phyloP scores from a whole-genome alignment of 2,329 filamentous ascomycete genomes.

The Plenodomus biglobosus region DNA sequence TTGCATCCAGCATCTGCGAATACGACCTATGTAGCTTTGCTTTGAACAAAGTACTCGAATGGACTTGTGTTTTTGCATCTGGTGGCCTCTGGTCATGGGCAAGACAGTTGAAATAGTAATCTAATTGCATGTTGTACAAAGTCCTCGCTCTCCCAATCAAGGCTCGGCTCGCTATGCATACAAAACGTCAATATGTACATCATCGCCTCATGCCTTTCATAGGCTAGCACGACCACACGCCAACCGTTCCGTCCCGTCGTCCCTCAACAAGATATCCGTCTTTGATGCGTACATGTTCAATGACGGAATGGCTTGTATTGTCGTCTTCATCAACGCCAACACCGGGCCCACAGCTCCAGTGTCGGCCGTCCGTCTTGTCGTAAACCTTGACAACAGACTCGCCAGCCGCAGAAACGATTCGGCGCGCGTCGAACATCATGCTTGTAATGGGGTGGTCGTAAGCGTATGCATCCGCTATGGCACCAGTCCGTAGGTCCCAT shows the following conservation, averaged over 20 bases:
- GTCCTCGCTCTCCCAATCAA: conserved; percentile 11
- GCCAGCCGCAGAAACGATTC: conserved; percentile 86
- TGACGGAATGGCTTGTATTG: conserved; percentile 55
- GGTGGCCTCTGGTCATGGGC: too few species aligned
- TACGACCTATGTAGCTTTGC: too few species aligned
- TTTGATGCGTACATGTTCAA: conserved; percentile 86
- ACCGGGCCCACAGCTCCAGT: conserved; percentile 95
- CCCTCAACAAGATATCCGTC: conserved; percentile 95
- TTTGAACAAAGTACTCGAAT: too few species aligned
- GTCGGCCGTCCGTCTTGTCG: conserved; percentile 91
- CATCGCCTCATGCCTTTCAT: neutral
- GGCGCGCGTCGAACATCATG: conserved; percentile 94
- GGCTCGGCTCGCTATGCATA: conserved; percentile 13
- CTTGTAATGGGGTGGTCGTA: conserved; percentile 89
- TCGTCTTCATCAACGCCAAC: conserved; percentile 66
- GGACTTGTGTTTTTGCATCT: too few species aligned
- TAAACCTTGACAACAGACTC: conserved; percentile 97
- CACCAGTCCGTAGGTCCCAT: conserved; percentile 95
- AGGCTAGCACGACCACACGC: conserved; percentile 67
- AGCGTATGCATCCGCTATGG: conserved; percentile 92
- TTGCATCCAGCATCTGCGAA: too few species aligned
- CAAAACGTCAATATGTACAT: conserved; percentile 18
- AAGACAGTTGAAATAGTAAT: conserved; percentile 6
- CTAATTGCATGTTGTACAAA: conserved; percentile 8
- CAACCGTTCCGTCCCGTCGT: conserved; percentile 80